Conservation (phyloP, 441 rosid species). For the Pelargonium fulgidum region DNA sequence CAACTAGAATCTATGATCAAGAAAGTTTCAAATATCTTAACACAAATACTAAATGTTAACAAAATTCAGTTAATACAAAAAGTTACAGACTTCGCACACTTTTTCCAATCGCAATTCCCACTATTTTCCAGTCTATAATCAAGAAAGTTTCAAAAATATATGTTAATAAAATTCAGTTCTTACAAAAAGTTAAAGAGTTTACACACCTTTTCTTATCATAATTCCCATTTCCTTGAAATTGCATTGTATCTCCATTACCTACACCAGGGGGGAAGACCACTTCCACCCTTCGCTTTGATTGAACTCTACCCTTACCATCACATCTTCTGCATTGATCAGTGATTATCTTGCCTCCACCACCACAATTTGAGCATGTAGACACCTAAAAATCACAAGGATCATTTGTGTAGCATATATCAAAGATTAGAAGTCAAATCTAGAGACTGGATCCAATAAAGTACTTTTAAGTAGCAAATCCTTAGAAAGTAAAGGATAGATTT, state of each 20-base stretch:
- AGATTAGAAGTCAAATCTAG: slow-evolving; percentile 15
- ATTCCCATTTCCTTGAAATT: slow-evolving; percentile 64
- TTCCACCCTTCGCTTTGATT: slow-evolving; percentile 47
- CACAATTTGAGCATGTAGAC: slow-evolving; percentile 70
- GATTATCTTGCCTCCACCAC: slow-evolving; percentile 73
- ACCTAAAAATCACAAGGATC: slow-evolving; percentile 47
- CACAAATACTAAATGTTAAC: not conserved
- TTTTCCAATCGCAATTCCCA: too few relatives aligned
- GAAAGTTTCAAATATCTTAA: not conserved
- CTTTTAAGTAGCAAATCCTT: slow-evolving; percentile 1
- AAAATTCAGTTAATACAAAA: too few relatives aligned
- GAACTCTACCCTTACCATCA: slow-evolving; percentile 54
- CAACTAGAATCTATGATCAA: not conserved
- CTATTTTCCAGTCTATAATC: too few relatives aligned
- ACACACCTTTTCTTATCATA: slow-evolving; percentile 56
- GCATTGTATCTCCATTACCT: slow-evolving; percentile 62
- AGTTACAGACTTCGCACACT: too few relatives aligned
- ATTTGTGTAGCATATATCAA: slow-evolving; percentile 21
- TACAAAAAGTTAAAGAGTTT: not conserved
- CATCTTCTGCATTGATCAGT: slow-evolving; percentile 66
- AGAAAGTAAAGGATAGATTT: too few relatives aligned
- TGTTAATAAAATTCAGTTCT: not conserved
- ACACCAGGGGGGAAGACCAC: slow-evolving; percentile 82
- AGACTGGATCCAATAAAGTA: slow-evolving; percentile 4
- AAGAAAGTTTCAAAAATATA: too few relatives aligned